Conservation (phyloP, 495 filamentous ascomycete species). For the Hyaloscypha finlandica region DNA sequence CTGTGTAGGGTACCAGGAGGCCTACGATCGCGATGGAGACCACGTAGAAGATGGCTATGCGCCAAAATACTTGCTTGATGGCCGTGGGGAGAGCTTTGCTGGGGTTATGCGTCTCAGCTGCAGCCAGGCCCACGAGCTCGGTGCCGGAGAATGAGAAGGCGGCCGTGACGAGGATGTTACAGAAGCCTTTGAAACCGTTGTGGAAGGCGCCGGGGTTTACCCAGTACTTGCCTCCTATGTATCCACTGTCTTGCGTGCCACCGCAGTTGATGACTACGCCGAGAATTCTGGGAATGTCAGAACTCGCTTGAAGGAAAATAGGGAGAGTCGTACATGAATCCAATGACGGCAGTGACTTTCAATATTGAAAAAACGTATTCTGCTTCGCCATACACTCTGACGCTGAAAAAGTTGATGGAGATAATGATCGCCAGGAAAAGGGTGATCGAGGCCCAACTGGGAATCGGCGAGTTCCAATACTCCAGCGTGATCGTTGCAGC, state of each 20-base stretch:
- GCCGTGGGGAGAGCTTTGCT: conserved; percentile 83
- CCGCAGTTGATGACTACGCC: conserved; percentile 80
- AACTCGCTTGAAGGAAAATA: neutral
- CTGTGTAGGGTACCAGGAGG: conserved; percentile 70
- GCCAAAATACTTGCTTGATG: conserved; percentile 95
- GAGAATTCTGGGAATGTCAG: conserved; percentile 52
- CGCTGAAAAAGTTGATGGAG: conserved; percentile 80
- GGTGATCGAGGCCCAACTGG: conserved; percentile 55
- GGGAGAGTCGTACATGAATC: conserved; percentile 60
- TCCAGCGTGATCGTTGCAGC: conserved; percentile 85
- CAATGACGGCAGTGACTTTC: conserved; percentile 85
- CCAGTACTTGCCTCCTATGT: conserved; percentile 54
- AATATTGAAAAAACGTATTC: conserved; percentile 86
- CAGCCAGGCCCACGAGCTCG: conserved; percentile 87
- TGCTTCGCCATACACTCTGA: conserved; percentile 86
- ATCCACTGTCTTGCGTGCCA: conserved; percentile 61
- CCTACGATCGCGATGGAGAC: conserved; percentile 74
- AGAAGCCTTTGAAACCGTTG: conserved; percentile 92
- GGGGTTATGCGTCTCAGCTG: conserved; percentile 85
- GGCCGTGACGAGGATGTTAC: conserved; percentile 89
- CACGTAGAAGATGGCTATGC: conserved; percentile 82
- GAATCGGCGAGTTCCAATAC: conserved; percentile 69
- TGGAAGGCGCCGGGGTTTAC: conserved; percentile 73
- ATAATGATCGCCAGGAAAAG: conserved; percentile 77
- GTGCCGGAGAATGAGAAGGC: conserved; percentile 93